Evolutionary conservation across 768 basidiomycete genomes (phyloP), one percentile per base, ranked within the genome.

Genomic region (Coprinopsis cinerea): DNA sequence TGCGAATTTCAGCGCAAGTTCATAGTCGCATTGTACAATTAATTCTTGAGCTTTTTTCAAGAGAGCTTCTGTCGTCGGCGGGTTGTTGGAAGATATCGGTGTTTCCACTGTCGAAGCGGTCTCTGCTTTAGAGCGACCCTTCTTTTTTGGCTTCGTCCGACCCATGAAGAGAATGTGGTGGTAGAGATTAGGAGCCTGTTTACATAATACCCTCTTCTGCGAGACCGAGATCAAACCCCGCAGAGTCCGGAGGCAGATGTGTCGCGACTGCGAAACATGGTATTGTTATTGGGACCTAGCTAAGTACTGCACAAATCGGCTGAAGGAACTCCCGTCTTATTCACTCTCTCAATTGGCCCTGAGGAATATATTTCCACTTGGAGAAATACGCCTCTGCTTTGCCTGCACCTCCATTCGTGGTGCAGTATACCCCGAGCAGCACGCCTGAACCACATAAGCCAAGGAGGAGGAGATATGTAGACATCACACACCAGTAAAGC

Each of bases 1-100:
- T 32, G 82, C 70, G 62, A 94, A 93, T 45, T 76, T 80, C 44
- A 76, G 67, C 2, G 92, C 90, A 42, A 94, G 79, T 44, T 85
- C 79, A 62, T 88, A 92, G 65, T 93, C 83, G 60, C 86, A 91
- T 68, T 92, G 87, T 20, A 83, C 75, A 56, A 94, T 78, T 48
- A 94, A 72, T n/a, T 76, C 71, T 60, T 89, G 88, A 0, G 88
- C 83, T 63, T 92, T 92, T 61, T 82, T 80, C 27, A 89, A 67
- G 4, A 92, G 69, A 10, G 83, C 69, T 9, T 72, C 47, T 47
- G 79, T 64, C 24, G 82, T 66, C 1, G 81, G 81, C 1, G 62
- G 47, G 23, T n/a, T n/a, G n/a, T 68, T 61, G 14, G 64, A 20
- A 3, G 61, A 17, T 7, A 55, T 37, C 20, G 53, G 47, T 14